These are phyloP conservation scores for Furcasterigmium sp. DNA, from an alignment of 2,329 filamentous ascomycete species.

Conservation along the genomic window DNA sequence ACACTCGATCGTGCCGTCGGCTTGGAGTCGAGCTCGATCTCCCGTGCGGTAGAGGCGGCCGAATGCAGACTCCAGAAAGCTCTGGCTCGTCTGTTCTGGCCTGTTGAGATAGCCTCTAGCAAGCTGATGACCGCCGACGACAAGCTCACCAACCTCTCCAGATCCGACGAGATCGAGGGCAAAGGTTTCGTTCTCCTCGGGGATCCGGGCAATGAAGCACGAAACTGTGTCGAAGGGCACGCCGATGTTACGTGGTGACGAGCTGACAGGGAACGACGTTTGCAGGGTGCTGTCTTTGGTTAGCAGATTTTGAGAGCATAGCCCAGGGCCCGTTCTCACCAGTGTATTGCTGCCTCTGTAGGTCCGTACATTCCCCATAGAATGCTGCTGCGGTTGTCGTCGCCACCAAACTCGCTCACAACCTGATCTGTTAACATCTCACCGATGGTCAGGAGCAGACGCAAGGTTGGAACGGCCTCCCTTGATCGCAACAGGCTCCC, in stretches of 20 bases:
- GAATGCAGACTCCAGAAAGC: constrained; percentile 64
- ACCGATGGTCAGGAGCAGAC: constrained; percentile 77
- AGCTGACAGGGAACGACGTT: constrained; percentile 49
- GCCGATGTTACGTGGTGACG: constrained; percentile 66
- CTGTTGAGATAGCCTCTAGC: constrained; percentile 80
- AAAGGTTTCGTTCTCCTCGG: constrained; percentile 18
- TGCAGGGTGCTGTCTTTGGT: constrained; percentile 57
- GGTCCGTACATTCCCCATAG: constrained; percentile 94
- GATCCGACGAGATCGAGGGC: constrained; percentile 51
- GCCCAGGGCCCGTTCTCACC: constrained; percentile 29
- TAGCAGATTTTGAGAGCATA: background rate
- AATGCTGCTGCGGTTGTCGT: constrained; percentile 48
- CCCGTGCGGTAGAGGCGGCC: constrained; percentile 79
- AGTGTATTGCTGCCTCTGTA: constrained; percentile 89
- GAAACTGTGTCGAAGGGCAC: constrained; percentile 77
- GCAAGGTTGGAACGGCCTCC: constrained; percentile 60
- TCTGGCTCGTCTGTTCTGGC: constrained; percentile 64
- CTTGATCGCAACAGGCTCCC: constrained; percentile 69
- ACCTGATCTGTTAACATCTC: constrained; percentile 84
- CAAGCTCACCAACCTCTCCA: constrained; percentile 73
- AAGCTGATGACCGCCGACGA: constrained; percentile 73
- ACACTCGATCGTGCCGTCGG: constrained; percentile 72
- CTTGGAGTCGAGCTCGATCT: constrained; percentile 68
- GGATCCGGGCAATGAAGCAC: constrained; percentile 60
- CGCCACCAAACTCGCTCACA: constrained; percentile 71